These are phyloP conservation scores for Alternaria triticimaculans DNA, from an alignment of 2,329 filamentous ascomycete species.

Conservation along the genomic window DNA sequence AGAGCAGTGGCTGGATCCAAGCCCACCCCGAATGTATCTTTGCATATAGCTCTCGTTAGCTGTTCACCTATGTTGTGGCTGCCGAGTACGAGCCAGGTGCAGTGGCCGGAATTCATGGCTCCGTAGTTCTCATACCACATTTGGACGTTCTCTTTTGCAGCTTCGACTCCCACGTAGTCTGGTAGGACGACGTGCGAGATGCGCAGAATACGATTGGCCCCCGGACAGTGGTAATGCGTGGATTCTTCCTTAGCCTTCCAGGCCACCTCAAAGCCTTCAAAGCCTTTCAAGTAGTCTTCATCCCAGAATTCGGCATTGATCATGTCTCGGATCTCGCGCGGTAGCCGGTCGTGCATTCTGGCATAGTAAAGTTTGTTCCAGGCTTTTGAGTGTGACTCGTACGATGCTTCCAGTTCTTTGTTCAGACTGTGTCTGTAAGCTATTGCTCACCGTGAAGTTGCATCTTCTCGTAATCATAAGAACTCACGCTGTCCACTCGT, in stretches of 20 bases:
- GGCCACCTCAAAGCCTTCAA: neutral
- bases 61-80: accelerated
- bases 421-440: neutral
- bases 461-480: neutral
- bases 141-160: neutral
- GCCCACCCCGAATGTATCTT: neutral
- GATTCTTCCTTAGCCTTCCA: neutral
- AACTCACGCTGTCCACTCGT: neutral
- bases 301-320: neutral
- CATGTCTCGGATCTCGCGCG: neutral
- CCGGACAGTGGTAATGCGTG: no score
- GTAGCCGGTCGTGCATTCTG: neutral
- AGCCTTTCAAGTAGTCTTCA: neutral
- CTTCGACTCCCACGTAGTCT: accelerated
- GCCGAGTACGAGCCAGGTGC: neutral
- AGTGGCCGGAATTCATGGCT: neutral
- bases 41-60: neutral
- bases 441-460: neutral
- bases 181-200: neutral
- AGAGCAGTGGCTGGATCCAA: neutral
- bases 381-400: neutral
- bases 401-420: neutral
- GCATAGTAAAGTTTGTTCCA: neutral
- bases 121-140: neutral
- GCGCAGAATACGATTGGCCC: neutral